A percentile compares a stretch with the other conserved stretches of the same genome.
Conservation (phyloP, 2,329 filamentous ascomycete genomes). For the Ophiosphaerella herpotricha region DNA sequence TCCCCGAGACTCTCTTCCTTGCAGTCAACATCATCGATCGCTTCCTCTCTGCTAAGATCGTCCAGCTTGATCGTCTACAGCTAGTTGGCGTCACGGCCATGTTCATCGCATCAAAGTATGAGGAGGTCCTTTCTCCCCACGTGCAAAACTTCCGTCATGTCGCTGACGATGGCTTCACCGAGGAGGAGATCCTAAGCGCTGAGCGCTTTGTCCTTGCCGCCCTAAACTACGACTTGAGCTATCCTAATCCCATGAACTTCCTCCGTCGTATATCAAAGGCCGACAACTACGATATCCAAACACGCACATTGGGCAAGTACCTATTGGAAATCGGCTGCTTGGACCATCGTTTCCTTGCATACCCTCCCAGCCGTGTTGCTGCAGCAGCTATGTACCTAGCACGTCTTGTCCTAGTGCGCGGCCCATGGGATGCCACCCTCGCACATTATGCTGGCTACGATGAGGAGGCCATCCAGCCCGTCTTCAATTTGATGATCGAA, state of each 20-base stretch:
- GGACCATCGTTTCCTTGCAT: constrained; percentile 90
- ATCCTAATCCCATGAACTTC: constrained; percentile 99
- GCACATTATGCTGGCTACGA: constrained; percentile 91
- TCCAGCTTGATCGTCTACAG: constrained; percentile 93
- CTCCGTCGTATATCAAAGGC: constrained; percentile 97
- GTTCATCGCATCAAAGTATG: constrained; percentile 99
- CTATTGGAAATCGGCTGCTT: constrained; percentile 95
- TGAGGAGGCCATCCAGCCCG: constrained; percentile 89
- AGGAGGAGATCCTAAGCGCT: constrained; percentile 94
- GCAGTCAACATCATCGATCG: constrained; percentile 98
- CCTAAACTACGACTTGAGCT: constrained; percentile 95
- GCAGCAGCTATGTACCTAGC: constrained; percentile 95
- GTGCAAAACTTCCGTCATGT: constrained; percentile 97
- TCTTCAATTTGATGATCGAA: constrained; percentile 93
- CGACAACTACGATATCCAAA: constrained; percentile 98
- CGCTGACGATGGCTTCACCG: constrained; percentile 93
- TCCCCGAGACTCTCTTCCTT: constrained; percentile 95
- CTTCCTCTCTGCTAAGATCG: constrained; percentile 92
- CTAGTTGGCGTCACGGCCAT: constrained; percentile 97
- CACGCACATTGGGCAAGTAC: constrained; percentile 95
- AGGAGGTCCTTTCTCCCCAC: constrained; percentile 95
- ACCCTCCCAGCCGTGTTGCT: constrained; percentile 85
- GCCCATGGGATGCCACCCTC: constrained; percentile 88
- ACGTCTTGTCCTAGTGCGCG: constrained; percentile 85
- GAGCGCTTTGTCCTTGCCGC: constrained; percentile 91